These are phyloP conservation scores for Dicorynia guianensis DNA, from an alignment of 306 rosid genomes.

Conservation along the genomic window DNA sequence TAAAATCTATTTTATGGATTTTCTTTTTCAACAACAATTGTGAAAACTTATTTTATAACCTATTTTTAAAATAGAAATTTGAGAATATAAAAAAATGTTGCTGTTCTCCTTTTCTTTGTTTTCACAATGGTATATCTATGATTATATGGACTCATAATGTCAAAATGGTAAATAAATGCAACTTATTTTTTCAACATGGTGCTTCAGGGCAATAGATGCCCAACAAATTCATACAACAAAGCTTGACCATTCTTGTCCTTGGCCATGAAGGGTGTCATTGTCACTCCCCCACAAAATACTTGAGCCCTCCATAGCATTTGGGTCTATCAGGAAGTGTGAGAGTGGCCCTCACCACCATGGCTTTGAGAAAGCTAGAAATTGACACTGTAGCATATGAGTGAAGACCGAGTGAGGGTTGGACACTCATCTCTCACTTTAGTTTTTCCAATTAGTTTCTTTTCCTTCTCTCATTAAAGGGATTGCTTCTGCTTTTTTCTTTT, in stretches of 20 bases:
- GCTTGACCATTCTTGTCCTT: slow-evolving; percentile 67
- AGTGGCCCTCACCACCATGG: slow-evolving; percentile 92
- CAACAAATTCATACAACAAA: slow-evolving; percentile 78
- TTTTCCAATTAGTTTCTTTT: background rate
- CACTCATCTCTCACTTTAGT: too few species aligned
- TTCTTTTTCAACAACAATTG: too few species aligned
- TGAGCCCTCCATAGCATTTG: slow-evolving; percentile 83
- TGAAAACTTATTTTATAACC: too few species aligned
- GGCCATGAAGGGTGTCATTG: slow-evolving; percentile 80
- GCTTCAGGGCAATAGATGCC: slow-evolving; percentile 75
- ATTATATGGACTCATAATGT: too few species aligned
- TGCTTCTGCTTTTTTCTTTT: too few species aligned
- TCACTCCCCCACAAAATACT: slow-evolving; percentile 93
- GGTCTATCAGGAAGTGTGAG: slow-evolving; percentile 80
- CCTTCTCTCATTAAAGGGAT: background rate
- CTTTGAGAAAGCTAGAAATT: background rate
- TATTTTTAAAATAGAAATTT: too few species aligned
- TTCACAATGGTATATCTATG: too few species aligned
- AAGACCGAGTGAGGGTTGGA: background rate
- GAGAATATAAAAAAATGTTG: too few species aligned
- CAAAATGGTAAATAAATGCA: too few species aligned
- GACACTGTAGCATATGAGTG: background rate
- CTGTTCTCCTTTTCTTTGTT: too few species aligned
- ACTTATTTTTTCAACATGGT: too few species aligned
- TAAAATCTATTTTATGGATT: too few species aligned